These are phyloP conservation scores for Fistulina hepatica DNA, from an alignment of 1,284 basidiomycete species.

Conservation along the genomic window DNA sequence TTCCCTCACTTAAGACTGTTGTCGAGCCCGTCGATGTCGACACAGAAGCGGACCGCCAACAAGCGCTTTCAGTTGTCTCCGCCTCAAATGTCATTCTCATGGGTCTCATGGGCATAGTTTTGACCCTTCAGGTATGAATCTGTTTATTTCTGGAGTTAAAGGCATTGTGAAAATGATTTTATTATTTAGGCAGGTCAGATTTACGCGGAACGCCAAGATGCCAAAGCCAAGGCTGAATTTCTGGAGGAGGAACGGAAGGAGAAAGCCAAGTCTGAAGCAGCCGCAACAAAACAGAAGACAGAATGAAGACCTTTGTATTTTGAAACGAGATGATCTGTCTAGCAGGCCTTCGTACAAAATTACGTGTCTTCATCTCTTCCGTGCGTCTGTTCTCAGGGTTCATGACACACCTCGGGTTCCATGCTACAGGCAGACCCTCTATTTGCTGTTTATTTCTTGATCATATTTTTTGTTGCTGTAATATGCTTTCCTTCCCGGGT, in stretches of 20 bases:
- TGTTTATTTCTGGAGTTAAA: slow-evolving; percentile 9
- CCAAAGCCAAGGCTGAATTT: slow-evolving; percentile 41
- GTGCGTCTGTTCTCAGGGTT: too few relatives aligned
- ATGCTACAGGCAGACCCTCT: too few relatives aligned
- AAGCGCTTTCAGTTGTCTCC: slow-evolving; percentile 69
- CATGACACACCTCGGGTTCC: too few relatives aligned
- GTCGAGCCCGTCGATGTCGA: slow-evolving; percentile 48
- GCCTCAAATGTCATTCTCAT: slow-evolving; percentile 81
- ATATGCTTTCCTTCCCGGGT: too few relatives aligned
- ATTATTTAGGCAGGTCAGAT: slow-evolving; percentile 70
- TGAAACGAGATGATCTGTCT: too few relatives aligned
- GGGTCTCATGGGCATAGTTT: slow-evolving; percentile 50
- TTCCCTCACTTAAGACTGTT: slow-evolving; percentile 66
- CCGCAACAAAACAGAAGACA: too few relatives aligned
- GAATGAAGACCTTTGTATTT: too few relatives aligned
- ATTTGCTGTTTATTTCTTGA: too few relatives aligned
- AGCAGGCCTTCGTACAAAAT: too few relatives aligned
- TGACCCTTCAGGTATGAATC: slow-evolving; percentile 51
- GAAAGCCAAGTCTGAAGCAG: too few relatives aligned
- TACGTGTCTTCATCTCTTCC: too few relatives aligned
- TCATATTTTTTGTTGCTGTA: too few relatives aligned
- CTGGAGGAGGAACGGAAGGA: slow-evolving; percentile 26
- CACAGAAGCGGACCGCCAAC: slow-evolving; percentile 52
- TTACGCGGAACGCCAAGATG: slow-evolving; percentile 65
- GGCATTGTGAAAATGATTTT: slow-evolving; percentile 14